Evolutionary conservation across 2,329 filamentous ascomycete species (phyloP).

Genomic region (Xylariaceae sp.): DNA sequence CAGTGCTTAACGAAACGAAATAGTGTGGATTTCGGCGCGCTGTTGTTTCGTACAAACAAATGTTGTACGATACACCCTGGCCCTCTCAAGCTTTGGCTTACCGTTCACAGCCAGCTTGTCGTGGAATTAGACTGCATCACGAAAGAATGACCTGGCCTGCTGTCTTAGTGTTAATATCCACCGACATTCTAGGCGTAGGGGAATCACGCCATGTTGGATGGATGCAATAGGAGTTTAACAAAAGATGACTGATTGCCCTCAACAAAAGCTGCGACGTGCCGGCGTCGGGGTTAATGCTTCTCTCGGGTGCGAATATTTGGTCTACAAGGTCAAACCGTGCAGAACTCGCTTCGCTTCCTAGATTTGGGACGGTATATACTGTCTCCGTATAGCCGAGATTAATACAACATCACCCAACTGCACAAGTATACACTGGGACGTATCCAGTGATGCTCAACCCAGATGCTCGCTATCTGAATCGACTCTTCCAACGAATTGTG

Average conservation of each 20-base stretch:
- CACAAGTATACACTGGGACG: slow-evolving; percentile 1
- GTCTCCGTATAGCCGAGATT: slow-evolving; percentile 23
- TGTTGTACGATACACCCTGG: too few relatives aligned
- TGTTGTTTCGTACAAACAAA: too few relatives aligned
- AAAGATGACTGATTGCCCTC: slow-evolving; percentile 4
- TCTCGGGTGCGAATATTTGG: slow-evolving; percentile 9
- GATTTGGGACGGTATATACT: slow-evolving; percentile 14
- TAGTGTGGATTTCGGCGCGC: too few relatives aligned
- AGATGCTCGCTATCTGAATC: slow-evolving; percentile 6
- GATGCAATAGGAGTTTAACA: slow-evolving; percentile 6
- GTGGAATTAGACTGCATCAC: too few relatives aligned
- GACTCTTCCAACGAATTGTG: slow-evolving; percentile 10
- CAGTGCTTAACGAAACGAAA: too few relatives aligned
- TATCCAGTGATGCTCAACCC: slow-evolving; percentile 11
- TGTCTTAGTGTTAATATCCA: too few relatives aligned
- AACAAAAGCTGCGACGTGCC: slow-evolving; percentile 9
- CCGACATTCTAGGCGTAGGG: too few relatives aligned
- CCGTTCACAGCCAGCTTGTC: too few relatives aligned
- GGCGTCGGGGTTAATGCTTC: slow-evolving; percentile 15
- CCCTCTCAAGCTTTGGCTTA: too few relatives aligned
- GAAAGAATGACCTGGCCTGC: too few relatives aligned
- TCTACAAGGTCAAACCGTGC: slow-evolving; percentile 17
- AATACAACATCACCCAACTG: slow-evolving; percentile 18
- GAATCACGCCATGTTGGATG: neutral
- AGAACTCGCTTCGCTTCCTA: slow-evolving; percentile 20